Percentiles rank a stretch among this genome's conserved stretches.
phyloP scores from a whole-genome alignment of 2,329 filamentous ascomycete species.

The Ceratocystis huliohia region DNA sequence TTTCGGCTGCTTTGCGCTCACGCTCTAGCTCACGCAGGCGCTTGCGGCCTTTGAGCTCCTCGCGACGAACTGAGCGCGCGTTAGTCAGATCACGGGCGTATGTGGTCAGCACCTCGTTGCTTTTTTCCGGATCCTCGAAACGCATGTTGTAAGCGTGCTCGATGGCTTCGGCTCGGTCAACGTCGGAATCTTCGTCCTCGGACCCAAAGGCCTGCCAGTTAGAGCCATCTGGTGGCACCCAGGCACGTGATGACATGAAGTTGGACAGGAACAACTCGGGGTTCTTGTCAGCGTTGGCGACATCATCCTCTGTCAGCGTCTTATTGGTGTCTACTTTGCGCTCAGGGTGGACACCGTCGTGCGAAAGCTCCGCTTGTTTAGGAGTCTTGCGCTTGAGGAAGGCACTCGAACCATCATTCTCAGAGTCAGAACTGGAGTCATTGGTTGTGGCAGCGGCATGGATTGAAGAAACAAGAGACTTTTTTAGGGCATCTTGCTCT shows the following conservation, averaged over 20 bases:
- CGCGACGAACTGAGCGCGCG: constrained; percentile 71
- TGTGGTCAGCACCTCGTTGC: constrained; percentile 76
- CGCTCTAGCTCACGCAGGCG: constrained; percentile 67
- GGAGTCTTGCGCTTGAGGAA: constrained; percentile 23
- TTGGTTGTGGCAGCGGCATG: constrained; percentile 40
- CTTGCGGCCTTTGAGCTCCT: constrained; percentile 65
- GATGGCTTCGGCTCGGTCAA: constrained; percentile 67
- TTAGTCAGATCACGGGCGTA: constrained; percentile 79
- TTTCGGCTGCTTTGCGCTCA: constrained; percentile 65
- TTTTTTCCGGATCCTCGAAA: constrained; percentile 81
- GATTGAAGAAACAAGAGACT: constrained; percentile 66
- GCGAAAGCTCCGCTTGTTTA: constrained; percentile 15
- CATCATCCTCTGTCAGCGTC: constrained; percentile 46
- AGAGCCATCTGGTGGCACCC: constrained; percentile 57
- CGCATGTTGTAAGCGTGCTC: constrained; percentile 91
- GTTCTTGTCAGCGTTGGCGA: constrained; percentile 70
- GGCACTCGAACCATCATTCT: constrained; percentile 27
- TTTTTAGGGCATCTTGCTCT: constrained; percentile 75
- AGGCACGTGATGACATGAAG: constrained; percentile 83
- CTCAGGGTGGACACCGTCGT: constrained; percentile 42
- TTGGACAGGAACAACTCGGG: constrained; percentile 90
- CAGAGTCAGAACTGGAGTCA: constrained; percentile 37
- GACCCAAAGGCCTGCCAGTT: constrained; percentile 78
- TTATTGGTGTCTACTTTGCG: constrained; percentile 35
- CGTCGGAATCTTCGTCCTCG: constrained; percentile 73